phyloP scores from a whole-genome alignment of 1,284 basidiomycete genomes.

The Singerocomus inundabilis region DNA sequence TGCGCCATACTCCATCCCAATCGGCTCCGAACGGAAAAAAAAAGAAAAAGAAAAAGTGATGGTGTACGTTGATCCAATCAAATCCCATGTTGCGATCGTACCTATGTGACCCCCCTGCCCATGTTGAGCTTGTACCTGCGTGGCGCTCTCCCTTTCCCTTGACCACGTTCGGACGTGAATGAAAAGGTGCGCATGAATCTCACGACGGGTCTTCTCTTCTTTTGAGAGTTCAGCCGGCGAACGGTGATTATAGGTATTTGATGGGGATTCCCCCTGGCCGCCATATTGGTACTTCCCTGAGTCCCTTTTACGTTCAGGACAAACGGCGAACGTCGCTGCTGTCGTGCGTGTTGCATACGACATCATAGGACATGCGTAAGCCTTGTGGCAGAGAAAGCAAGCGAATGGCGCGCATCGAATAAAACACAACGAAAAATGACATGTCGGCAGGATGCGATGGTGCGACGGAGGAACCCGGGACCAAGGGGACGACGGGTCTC shows the following conservation, averaged over 20 bases:
- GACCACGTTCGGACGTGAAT: constrained; percentile 4
- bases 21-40: constrained; percentile 17
- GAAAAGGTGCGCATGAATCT: neutral
- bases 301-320: constrained; percentile 25
- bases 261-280: constrained; percentile 12
- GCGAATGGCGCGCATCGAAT: constrained; percentile 6
- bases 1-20: neutral
- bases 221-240: neutral
- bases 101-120: neutral
- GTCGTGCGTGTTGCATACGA: constrained; percentile 13
- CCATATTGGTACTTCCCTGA: constrained; percentile 10
- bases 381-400: constrained; percentile 18
- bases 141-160: neutral
- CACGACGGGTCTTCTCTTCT: constrained; percentile 7
- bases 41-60: neutral
- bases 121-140: constrained; percentile 4
- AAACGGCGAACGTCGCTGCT: constrained; percentile 2
- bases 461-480: neutral
- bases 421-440: neutral
- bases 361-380: constrained; percentile 26
- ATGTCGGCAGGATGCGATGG: constrained; percentile 1
- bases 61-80: constrained; percentile 17
- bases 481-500: neutral
- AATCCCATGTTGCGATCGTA: constrained; percentile 6
- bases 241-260: constrained; percentile 13